Evolutionary conservation across 2,329 filamentous ascomycete species (phyloP).

Genomic region (Gaeumannomyces tritici): DNA sequence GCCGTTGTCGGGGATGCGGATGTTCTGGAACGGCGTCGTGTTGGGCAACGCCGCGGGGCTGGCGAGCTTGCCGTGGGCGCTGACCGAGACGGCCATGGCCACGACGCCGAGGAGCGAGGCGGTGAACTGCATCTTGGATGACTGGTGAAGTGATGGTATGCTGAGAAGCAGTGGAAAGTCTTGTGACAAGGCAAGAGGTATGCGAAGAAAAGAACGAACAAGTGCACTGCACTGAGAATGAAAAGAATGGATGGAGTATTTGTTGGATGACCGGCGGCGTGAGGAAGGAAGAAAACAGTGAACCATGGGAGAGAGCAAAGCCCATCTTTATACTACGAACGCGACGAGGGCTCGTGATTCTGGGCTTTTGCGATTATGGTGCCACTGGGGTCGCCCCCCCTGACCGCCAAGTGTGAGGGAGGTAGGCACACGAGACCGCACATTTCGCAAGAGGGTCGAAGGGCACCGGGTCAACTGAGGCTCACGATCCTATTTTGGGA

Average conservation of each 20-base stretch:
- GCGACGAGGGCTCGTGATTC: neutral
- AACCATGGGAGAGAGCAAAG: neutral
- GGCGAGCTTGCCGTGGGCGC: neutral
- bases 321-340: neutral
- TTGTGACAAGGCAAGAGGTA: neutral
- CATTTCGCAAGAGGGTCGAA: neutral
- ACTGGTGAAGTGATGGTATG: neutral
- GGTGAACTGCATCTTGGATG: conserved; percentile 1
- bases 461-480: too few relatives aligned
- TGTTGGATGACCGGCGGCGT: neutral
- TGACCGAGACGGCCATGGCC: conserved; percentile 1
- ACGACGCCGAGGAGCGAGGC: neutral
- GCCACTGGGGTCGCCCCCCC: too few relatives aligned
- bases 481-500: neutral
- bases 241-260: neutral
- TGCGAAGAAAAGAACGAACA: neutral
- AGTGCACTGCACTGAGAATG: conserved; percentile 1
- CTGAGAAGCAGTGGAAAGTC: neutral
- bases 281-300: neutral
- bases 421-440: neutral
- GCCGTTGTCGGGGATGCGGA: conserved; percentile 1
- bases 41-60: neutral
- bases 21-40: neutral
- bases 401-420: neutral
- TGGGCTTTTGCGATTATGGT: neutral